Evolutionary conservation across 2,329 filamentous ascomycete species (phyloP), one percentile per base, ranked within the genome.

Genomic region (Spiromastix sp.): DNA sequence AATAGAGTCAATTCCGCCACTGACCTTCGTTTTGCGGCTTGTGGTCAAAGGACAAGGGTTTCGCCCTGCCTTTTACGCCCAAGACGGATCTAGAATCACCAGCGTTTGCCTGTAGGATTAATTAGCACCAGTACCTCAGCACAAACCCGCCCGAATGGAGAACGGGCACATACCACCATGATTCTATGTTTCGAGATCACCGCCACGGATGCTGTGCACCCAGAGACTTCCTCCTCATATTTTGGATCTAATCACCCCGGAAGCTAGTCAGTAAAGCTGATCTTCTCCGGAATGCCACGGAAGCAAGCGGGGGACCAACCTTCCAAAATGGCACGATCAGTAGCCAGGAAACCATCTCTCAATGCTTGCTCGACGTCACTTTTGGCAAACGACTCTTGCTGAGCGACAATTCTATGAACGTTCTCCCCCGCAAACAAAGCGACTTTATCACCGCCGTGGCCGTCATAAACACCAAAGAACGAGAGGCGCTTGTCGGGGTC

Each of bases 381-480:
- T 46, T 80, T 72, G 63, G 86, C 85, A 67, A 95, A 98, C 19
- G 85, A 79, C 39, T 94, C 86, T 66, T 98, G 91, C 63, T 93
- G 94, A 44, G 85, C 75, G 45, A 98, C 76, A 56, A 98, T 98
- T 59, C 86, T 79, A 67, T 95, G 85, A 56, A 98, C 79, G 55
- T 95, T 78, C 50, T 93, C 81, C 54, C 91, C 91, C 4, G 89
- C 79, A 59, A 93, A 98, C 39, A 91, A 66, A 33, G 91, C 91
- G 27, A 98, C 91, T 61, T 93, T 93, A 61, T 95, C 87, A 55
- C 91, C 91, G 49, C 91, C 91, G 60, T 98, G 91, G 30, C 91
- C 91, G 60, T 98, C 91, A 58, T 93, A 98, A 46, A 98, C 91
- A 53, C 89, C 91, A 56, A 98, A 98, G 68, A 94, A 96, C 48